Conservation (phyloP, 1,139 yeast genomes). For the Taphrina betulina region DNA sequence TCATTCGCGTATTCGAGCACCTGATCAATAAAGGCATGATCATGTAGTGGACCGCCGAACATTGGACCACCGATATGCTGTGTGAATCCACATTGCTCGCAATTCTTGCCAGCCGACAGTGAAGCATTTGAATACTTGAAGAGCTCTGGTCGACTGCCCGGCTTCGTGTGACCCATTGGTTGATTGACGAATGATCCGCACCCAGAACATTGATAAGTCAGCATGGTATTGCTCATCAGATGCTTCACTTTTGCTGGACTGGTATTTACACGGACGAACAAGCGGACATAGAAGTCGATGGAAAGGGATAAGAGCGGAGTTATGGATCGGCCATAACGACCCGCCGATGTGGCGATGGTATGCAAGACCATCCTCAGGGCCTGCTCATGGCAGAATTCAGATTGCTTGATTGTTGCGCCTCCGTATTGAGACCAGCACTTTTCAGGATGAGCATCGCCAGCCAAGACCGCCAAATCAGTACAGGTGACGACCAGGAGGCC, state of each 20-base stretch:
- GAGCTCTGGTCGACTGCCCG: slow-evolving; percentile 34
- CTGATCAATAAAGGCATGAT: slow-evolving; percentile 61
- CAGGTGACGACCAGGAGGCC: slow-evolving; percentile 89
- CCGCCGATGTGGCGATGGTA: slow-evolving; percentile 77
- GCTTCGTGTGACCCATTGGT: slow-evolving; percentile 64
- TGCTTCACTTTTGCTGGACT: slow-evolving; percentile 80
- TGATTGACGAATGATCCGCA: slow-evolving; percentile 75
- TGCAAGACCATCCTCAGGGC: slow-evolving; percentile 81
- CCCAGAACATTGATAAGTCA: slow-evolving; percentile 81
- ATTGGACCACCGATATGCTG: slow-evolving; percentile 91
- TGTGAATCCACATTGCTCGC: slow-evolving; percentile 67
- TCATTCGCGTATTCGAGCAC: slow-evolving; percentile 56
- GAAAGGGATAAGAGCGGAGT: slow-evolving; percentile 83
- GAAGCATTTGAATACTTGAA: slow-evolving; percentile 41
- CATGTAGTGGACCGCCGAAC: slow-evolving; percentile 85
- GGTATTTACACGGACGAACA: slow-evolving; percentile 71
- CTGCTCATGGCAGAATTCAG: slow-evolving; percentile 83
- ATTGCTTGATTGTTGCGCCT: slow-evolving; percentile 72
- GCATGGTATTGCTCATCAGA: slow-evolving; percentile 59
- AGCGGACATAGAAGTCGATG: slow-evolving; percentile 87
- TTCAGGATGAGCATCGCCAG: slow-evolving; percentile 95
- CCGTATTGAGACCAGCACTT: slow-evolving; percentile 94
- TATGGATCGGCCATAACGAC: slow-evolving; percentile 78
- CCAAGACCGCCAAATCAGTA: slow-evolving; percentile 92
- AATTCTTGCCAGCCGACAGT: slow-evolving; percentile 53